Evolutionary conservation across 2,329 filamentous ascomycete species (phyloP), one percentile per base, ranked within the genome.

Genomic region (Tolypocladium album): DNA sequence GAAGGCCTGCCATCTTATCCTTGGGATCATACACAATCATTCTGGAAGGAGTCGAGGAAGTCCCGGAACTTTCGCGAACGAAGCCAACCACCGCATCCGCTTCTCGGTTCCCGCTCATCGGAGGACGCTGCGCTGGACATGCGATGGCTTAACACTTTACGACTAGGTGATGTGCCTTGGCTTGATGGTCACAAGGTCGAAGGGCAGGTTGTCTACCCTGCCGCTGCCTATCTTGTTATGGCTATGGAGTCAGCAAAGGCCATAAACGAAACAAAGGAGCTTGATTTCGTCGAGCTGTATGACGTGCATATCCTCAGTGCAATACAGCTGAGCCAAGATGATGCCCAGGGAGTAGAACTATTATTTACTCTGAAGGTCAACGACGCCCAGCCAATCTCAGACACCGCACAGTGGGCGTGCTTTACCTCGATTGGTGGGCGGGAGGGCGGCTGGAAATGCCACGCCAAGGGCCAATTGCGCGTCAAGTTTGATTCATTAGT

Each of bases 181-280:
- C 58, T 77, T 1, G 45, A 55, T 3, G 64, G 66, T 59, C 71
- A 61, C 63, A 63, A 0, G 55, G 69, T 59, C 59, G 70, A 62
- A 7, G 60, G 58, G 0, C 52, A 64, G 27, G 58, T 63, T n/a
- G 62, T 78, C 1, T 76, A 75, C 56, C 76, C 77, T 0, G 68
- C 58, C 4, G 71, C 75, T 2, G 73, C 67, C 0, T 78, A 74
- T 59, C 36, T 76, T 1, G 64, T 67, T 13, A 74, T 76, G 67
- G 72, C 68, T 2, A 22, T 61, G 17, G 61, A 62, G 43, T 55
- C 58, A 11, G 43, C 58, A 42, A 59, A 56, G 40, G 52, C 58
- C 3, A 40, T 59, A 31, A 40, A 42, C n/a, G 27, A 57, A 57
- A 43, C 40, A 27, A 31, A 20, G 1, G 15, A 12, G 15, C 9